Evolutionary conservation across 2,329 filamentous ascomycete genomes (phyloP), one percentile per base, ranked within the genome.

Genomic region (Plectosphaerella sp.): DNA sequence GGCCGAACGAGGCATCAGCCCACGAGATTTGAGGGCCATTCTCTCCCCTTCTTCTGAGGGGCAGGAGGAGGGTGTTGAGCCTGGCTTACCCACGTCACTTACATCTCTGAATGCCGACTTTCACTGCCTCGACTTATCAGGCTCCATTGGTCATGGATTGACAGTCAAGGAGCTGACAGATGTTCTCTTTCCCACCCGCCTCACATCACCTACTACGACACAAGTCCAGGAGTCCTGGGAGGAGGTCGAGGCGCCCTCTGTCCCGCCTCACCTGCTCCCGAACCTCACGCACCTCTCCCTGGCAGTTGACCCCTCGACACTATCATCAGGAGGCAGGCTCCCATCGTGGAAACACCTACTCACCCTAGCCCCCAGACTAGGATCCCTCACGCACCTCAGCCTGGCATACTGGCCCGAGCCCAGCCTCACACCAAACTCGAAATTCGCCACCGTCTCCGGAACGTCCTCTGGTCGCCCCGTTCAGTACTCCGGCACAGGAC

Each of bases 371-470:
- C 63, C 70, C 11, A 80, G 78, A 57, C 63, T 83, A 7, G 73
- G 73, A 1, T 75, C 72, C 14, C 65, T 86, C 39, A 86, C 83
- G 2, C 82, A 86, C 59, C 69, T 86, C 41, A 83, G 77, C 57
- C 71, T 86, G 7, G 80, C 82, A 15, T 79, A 78, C 61, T 86
- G 83, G 83, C 83, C 83, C 1, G 74, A 76, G 48, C 83, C 83
- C 2, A 75, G 74, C 15, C 66, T 83, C n/a, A 81, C 80, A 2
- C 78, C 79, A 9, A 77, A 79, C 57, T 74, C 80, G 7, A 75
- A 72, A 52, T 69, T 69, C 24, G 67, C 78, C 1, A 74, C 75
- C 2, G 65, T 84, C 2, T 64, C 72, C 1, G 73, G 75, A 5
- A 68, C 70, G 5, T 65, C 61, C 14, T 15, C 25, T 11, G 41